Conservation (phyloP, 495 filamentous ascomycete genomes). For the Clavariopsis aquatica region DNA sequence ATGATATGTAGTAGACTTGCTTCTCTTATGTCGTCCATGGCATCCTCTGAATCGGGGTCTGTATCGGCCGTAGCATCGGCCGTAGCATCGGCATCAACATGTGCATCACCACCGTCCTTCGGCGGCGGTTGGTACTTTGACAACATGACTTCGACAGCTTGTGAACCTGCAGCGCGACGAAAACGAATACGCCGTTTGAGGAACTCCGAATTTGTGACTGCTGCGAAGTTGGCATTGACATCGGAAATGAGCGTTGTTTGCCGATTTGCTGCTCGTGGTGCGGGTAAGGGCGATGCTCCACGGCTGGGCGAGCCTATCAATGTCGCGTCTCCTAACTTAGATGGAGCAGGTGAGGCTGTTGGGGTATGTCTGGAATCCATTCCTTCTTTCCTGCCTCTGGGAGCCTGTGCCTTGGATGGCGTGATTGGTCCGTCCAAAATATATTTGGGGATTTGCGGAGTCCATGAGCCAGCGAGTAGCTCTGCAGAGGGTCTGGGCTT, state of each 20-base stretch:
- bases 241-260: slow-evolving; percentile 34
- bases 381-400: slow-evolving; percentile 35
- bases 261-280: slow-evolving; percentile 23
- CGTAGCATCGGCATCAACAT: no score
- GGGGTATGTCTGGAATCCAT: slow-evolving; percentile 22
- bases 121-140: slow-evolving; percentile 27
- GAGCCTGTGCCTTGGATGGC: slow-evolving; percentile 29
- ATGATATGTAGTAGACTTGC: slow-evolving; percentile 83
- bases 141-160: slow-evolving; percentile 29
- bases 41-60: slow-evolving; percentile 1
- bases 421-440: slow-evolving; percentile 22
- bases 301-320: slow-evolving; percentile 24
- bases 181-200: slow-evolving; percentile 32
- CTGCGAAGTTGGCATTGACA: slow-evolving; percentile 27
- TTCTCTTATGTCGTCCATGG: slow-evolving; percentile 38
- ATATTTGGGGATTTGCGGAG: slow-evolving; percentile 33
- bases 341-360: slow-evolving; percentile 28
- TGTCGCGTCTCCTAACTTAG: slow-evolving; percentile 25
- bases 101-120: slow-evolving; percentile 4
- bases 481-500: slow-evolving; percentile 27
- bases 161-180: slow-evolving; percentile 5
- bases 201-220: slow-evolving; percentile 9
- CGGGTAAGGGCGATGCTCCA: slow-evolving; percentile 23
- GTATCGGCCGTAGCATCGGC: slow-evolving; percentile 9
- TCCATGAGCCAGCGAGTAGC: slow-evolving; percentile 28